Evolutionary conservation across 2,329 filamentous ascomycete species (phyloP).

Genomic region (Xylaria sp.): DNA sequence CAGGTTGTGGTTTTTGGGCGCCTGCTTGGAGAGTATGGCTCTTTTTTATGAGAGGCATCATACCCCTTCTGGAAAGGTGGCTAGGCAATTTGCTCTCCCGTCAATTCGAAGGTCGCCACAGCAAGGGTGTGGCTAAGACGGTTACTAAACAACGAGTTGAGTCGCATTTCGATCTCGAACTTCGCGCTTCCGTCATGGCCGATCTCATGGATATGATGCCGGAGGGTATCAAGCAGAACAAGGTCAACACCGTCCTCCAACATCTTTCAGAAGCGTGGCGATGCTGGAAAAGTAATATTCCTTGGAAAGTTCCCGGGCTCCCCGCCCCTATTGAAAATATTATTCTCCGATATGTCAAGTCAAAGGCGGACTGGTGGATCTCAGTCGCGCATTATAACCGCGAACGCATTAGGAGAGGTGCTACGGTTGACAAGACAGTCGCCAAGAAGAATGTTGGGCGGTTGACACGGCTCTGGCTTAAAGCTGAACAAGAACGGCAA

Average conservation of each 20-base stretch:
- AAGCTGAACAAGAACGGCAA: constrained; percentile 97
- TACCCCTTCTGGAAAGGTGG: constrained; percentile 95
- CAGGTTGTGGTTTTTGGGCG: constrained; percentile 98
- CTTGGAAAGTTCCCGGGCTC: constrained; percentile 97
- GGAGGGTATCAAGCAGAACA: constrained; percentile 99
- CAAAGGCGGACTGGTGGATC: constrained; percentile 99
- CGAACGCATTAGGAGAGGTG: constrained; percentile 94
- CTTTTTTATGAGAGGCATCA: constrained; percentile 99
- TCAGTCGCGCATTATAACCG: constrained; percentile 99
- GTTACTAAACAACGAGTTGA: constrained; percentile 99
- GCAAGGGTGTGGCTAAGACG: constrained; percentile 98
- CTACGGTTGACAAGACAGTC: constrained; percentile 98
- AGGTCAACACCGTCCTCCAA: constrained; percentile 96
- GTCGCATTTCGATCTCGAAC: constrained; percentile 96
- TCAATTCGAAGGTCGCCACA: constrained; percentile 98
- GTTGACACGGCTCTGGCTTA: constrained; percentile 94
- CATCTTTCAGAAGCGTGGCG: constrained; percentile 98
- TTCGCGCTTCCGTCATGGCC: constrained; percentile 97
- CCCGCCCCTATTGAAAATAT: constrained; percentile 99
- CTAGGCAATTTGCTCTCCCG: constrained; percentile 95
- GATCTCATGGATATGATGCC: constrained; percentile 99
- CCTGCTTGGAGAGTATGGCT: constrained; percentile 99
- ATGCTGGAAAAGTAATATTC: constrained; percentile 99
- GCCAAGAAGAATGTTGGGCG: constrained; percentile 99
- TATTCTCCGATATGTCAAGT: constrained; percentile 97